Evolutionary conservation across 768 basidiomycete species (phyloP).

Genomic region (Tricholomella constricta): DNA sequence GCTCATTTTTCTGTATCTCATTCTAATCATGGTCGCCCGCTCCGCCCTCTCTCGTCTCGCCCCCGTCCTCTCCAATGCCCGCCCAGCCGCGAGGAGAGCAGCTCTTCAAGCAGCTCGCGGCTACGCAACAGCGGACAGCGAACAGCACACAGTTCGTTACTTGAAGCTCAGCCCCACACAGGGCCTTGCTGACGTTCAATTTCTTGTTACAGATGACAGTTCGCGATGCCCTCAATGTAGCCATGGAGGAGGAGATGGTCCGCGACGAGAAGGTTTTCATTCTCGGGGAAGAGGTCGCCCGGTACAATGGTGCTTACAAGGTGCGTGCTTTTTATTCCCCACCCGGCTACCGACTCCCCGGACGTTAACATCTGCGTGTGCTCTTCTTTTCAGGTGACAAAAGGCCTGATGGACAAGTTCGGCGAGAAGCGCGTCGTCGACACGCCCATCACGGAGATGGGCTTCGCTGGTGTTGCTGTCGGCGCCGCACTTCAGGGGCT

Average conservation of each 20-base stretch:
- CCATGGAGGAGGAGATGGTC: conserved; percentile 99
- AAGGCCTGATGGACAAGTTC: conserved; percentile 98
- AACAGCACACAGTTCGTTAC: conserved; percentile 42
- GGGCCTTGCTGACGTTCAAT: conserved; percentile 11
- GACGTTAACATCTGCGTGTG: not conserved
- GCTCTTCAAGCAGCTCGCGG: conserved; percentile 48
- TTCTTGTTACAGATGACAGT: conserved; percentile 82
- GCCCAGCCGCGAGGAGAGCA: conserved; percentile 45
- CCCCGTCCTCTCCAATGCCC: conserved; percentile 55
- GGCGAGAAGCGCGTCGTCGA: conserved; percentile 98
- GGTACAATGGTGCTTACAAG: conserved; percentile 98
- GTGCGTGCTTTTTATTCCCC: conserved; percentile 36
- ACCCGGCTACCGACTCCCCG: not conserved
- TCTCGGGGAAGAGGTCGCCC: conserved; percentile 96
- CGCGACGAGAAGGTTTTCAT: conserved; percentile 95
- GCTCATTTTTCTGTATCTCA: conserved; percentile 28
- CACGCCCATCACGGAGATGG: conserved; percentile 97
- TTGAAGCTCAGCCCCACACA: conserved; percentile 17
- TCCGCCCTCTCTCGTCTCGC: conserved; percentile 65
- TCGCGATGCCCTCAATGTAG: conserved; percentile 94
- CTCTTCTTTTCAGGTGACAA: conserved; percentile 71
- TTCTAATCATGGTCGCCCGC: conserved; percentile 60
- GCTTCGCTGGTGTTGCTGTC: conserved; percentile 95
- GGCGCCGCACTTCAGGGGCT: conserved; percentile 95
- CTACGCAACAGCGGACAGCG: conserved; percentile 63